These are phyloP conservation scores for Gossypium sturtianum DNA, from an alignment of 345 rosid species.

Conservation along the genomic window DNA sequence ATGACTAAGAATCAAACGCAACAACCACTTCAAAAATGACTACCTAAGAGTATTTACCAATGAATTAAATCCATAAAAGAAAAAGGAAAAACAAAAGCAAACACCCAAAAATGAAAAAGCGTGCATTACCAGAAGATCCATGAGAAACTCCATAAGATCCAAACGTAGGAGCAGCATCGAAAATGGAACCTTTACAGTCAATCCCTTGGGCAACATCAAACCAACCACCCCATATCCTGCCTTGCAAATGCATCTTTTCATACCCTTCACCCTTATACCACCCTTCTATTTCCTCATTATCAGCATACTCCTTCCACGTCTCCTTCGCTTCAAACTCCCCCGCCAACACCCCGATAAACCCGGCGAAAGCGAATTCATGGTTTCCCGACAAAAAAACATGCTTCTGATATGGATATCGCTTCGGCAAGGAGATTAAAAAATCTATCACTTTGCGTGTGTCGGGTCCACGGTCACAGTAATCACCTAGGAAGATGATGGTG, in stretches of 20 bases:
- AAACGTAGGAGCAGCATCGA: slow-evolving; percentile 72
- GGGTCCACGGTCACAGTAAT: slow-evolving; percentile 87
- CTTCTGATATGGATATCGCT: slow-evolving; percentile 46
- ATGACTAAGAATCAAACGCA: not conserved
- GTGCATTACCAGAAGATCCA: slow-evolving; percentile 73
- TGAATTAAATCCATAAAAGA: not conserved
- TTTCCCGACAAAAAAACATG: slow-evolving; percentile 66
- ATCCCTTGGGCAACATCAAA: slow-evolving; percentile 41
- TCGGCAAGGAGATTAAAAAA: slow-evolving; percentile 47
- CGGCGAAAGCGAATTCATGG: slow-evolving; percentile 75
- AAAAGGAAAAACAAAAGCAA: not conserved
- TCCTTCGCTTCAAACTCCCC: slow-evolving; percentile 45
- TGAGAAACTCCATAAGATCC: slow-evolving; percentile 68
- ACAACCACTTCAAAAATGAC: not conserved
- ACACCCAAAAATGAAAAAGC: not conserved
- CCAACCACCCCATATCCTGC: slow-evolving; percentile 67
- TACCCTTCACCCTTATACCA: slow-evolving; percentile 66
- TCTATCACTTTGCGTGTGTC: slow-evolving; percentile 56
- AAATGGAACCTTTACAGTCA: slow-evolving; percentile 55
- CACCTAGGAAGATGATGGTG: slow-evolving; percentile 74
- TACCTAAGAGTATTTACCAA: not conserved
- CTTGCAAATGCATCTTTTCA: slow-evolving; percentile 68
- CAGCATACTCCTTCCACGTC: slow-evolving; percentile 55
- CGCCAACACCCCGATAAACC: slow-evolving; percentile 51
- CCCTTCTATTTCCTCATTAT: slow-evolving; percentile 62